Percentiles rank a stretch among this genome's conserved stretches.
These are phyloP conservation scores for Magnusiomyces magnusii DNA, from an alignment of 1,139 yeast species.

Conservation along the genomic window DNA sequence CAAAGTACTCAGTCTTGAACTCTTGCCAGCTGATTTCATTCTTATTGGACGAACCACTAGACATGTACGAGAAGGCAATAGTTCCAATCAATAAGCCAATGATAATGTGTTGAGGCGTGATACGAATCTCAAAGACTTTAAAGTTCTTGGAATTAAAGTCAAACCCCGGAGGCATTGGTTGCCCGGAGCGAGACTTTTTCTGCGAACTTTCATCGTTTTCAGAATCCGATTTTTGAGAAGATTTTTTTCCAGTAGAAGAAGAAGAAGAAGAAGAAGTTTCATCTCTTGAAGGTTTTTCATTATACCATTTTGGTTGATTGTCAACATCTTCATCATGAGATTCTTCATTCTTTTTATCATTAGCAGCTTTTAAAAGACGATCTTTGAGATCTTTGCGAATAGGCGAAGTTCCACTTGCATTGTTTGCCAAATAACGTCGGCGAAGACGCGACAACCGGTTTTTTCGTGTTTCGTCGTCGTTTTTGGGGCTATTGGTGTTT, in stretches of 20 bases:
- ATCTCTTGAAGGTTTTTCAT: neutral
- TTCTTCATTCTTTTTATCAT: neutral
- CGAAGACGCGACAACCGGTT: neutral
- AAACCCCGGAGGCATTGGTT: constrained; percentile 20
- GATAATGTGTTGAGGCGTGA: constrained; percentile 28
- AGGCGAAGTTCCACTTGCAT: neutral
- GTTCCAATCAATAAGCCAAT: constrained; percentile 27
- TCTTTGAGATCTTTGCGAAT: neutral
- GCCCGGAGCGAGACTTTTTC: constrained; percentile 6
- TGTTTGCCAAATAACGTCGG: neutral
- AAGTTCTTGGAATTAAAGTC: constrained; percentile 20
- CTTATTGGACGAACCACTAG: constrained; percentile 29
- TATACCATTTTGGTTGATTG: constrained; percentile 1
- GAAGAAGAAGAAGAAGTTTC: neutral
- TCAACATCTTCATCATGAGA: neutral
- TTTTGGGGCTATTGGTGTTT: too few species aligned
- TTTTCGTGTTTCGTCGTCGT: neutral
- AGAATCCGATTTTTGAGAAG: neutral
- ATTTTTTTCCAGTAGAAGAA: neutral
- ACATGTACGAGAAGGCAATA: constrained; percentile 25
- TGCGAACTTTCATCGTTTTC: neutral
- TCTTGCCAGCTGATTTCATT: constrained; percentile 75
- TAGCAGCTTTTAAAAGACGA: neutral
- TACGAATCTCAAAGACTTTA: constrained; percentile 19
- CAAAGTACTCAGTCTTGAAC: constrained; percentile 74